Conservation (phyloP, 306 rosid genomes). For the Cicer chorassanicum region DNA sequence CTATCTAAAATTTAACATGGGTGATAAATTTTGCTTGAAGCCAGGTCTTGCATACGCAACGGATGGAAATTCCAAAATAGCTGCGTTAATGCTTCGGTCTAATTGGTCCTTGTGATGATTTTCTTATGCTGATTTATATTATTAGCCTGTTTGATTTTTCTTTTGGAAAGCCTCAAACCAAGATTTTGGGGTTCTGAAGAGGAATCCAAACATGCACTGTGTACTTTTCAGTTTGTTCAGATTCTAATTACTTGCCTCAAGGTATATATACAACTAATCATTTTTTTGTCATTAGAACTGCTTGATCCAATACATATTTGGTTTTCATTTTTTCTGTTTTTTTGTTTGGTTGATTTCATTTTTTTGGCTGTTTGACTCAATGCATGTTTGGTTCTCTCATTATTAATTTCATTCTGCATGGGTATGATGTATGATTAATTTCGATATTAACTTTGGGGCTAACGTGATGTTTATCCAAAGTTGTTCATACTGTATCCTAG, state of each 20-base stretch:
- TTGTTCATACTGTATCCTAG: not conserved
- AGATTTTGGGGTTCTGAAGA: not conserved
- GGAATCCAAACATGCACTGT: not conserved
- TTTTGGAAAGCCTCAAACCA: conserved; percentile 5
- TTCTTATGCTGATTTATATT: not conserved
- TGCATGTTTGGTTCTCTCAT: conserved; percentile 2
- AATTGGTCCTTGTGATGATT: conserved; percentile 70
- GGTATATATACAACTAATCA: conserved; percentile 38
- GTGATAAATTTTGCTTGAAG: conserved; percentile 67
- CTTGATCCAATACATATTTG: conserved; percentile 8
- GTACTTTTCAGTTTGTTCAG: not conserved
- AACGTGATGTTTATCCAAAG: not conserved
- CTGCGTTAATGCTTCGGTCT: conserved; percentile 74
- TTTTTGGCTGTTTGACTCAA: not conserved
- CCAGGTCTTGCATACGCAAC: conserved; percentile 73
- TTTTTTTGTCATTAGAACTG: conserved; percentile 27
- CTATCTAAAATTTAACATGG: conserved; percentile 67
- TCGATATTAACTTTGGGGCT: too few relatives aligned
- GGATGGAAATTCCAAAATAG: conserved; percentile 59
- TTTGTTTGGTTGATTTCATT: not conserved
- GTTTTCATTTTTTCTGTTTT: not conserved
- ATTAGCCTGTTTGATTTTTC: not conserved
- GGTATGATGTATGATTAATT: not conserved
- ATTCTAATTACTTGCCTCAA: not conserved
- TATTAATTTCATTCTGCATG: not conserved